Evolutionary conservation across 2,329 filamentous ascomycete species (phyloP).

Genomic region (Penicillium sp.): DNA sequence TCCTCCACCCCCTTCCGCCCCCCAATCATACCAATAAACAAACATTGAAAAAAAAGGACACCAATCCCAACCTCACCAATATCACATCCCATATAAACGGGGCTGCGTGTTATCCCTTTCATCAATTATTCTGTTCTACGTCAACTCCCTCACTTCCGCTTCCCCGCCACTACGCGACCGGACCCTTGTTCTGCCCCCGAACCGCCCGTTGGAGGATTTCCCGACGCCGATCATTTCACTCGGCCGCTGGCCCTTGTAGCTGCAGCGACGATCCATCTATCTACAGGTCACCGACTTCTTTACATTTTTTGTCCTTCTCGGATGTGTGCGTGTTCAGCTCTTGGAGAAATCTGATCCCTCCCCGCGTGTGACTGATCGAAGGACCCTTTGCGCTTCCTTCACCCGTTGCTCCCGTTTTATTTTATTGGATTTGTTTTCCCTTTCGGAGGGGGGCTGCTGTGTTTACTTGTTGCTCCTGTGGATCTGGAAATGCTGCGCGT

Average conservation of each 20-base stretch:
- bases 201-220: conserved; percentile 7
- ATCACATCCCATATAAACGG: background rate
- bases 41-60: background rate
- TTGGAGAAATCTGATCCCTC: background rate
- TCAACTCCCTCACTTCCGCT: conserved; percentile 11
- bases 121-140: conserved; percentile 10
- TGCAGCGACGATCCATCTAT: conserved; percentile 22
- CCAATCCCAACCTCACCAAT: background rate
- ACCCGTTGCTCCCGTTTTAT: background rate
- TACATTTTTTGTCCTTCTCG: background rate
- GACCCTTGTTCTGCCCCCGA: conserved; percentile 13
- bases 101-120: background rate
- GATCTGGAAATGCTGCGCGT: conserved; percentile 21
- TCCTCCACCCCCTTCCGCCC: background rate
- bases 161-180: conserved; percentile 9
- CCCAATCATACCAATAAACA: background rate
- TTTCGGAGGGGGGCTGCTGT: background rate
- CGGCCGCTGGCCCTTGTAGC: conserved; percentile 16
- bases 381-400: background rate
- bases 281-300: conserved; percentile 6
- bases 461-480: conserved; percentile 11
- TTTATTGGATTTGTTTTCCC: background rate
- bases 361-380: conserved; percentile 13
- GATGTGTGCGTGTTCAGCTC: conserved; percentile 7
- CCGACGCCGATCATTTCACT: conserved; percentile 22